Conservation (phyloP, 176 grass and related monocot genomes). For the Oryza coarctata region DNA sequence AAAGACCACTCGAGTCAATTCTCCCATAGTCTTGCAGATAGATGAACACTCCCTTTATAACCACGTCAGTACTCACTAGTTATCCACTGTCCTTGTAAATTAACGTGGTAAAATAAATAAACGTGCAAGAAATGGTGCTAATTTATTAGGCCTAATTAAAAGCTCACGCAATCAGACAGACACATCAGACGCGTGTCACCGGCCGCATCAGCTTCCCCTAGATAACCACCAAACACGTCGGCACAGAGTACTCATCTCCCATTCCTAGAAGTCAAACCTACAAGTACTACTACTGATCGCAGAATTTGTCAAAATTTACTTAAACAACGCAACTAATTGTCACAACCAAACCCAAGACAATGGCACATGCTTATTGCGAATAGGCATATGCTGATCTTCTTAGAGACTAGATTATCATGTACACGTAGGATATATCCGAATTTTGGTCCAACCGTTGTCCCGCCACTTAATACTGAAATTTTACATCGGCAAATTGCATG, state of each 20-base stretch:
- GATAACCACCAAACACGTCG: constrained; percentile 25
- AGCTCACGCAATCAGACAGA: background rate
- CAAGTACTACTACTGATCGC: background rate
- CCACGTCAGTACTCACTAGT: background rate
- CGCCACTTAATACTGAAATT: background rate
- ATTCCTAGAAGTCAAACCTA: background rate
- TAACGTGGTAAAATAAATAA: background rate
- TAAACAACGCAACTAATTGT: background rate
- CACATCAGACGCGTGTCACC: constrained; percentile 26
- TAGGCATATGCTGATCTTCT: background rate
- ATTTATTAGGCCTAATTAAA: background rate
- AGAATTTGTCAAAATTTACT: background rate
- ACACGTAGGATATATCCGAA: background rate
- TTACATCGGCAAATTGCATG: background rate
- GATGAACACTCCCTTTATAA: background rate
- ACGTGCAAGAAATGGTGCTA: background rate
- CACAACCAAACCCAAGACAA: background rate
- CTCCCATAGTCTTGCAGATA: background rate
- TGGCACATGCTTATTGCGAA: constrained; percentile 14
- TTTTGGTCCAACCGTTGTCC: background rate
- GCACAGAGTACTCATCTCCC: background rate
- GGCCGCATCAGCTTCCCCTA: constrained; percentile 12
- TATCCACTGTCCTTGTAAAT: background rate
- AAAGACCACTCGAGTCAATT: too few relatives aligned
- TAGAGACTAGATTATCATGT: background rate